Evolutionary conservation across 108 stramenopile genomes (phyloP), one percentile per base, ranked within the genome.

Genomic region (Aureococcus anophagefferens): DNA sequence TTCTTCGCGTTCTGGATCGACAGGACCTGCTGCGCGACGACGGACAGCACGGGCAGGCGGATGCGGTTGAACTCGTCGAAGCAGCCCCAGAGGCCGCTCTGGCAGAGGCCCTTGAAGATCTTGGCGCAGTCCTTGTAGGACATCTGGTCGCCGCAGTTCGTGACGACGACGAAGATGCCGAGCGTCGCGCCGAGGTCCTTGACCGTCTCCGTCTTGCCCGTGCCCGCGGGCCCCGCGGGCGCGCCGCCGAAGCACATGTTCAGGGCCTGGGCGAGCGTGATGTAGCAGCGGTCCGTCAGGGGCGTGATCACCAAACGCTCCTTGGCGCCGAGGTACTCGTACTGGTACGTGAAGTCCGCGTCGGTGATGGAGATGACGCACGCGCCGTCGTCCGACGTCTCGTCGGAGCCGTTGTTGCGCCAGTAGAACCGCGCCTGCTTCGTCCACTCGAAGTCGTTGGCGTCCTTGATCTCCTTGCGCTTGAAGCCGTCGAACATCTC

Each of bases 41-140:
- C 93, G 5, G 91, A 93, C 35, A 94, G 83, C 32, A 94, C 93
- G 30, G 93, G 93, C 45, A 94, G 71, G 15, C 85, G 87, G 77
- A 94, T 94, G 63, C 93, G 90, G 76, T 94, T 94, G 85, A 94
- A 94, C 79, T 94, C 93, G 68, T 94, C 93, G 76, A 94, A 94
- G 72, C 93, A 94, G 35, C 93, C 93, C 93, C 93, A 94, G 21
- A 94, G 76, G 29, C 91, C 93, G 30, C 88, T 89, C 74, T 89
- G 88, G 71, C 90, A 92, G 21, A 94, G 83, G 30, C 93, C 93
- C 82, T 94, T 94, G 84, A 93, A 94, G 70, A 94, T 94, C 76
- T 94, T 94, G 21, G 90, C 93, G 68, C 90, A 93, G 79, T 94
- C 93, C 4, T 85, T 87, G 85, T 92, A 93, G 74, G 84, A 87